Percentiles rank a stretch among this genome's conserved stretches.
phyloP scores from a whole-genome alignment of 2,329 filamentous ascomycete species.

The Corinectria fuckeliana region DNA sequence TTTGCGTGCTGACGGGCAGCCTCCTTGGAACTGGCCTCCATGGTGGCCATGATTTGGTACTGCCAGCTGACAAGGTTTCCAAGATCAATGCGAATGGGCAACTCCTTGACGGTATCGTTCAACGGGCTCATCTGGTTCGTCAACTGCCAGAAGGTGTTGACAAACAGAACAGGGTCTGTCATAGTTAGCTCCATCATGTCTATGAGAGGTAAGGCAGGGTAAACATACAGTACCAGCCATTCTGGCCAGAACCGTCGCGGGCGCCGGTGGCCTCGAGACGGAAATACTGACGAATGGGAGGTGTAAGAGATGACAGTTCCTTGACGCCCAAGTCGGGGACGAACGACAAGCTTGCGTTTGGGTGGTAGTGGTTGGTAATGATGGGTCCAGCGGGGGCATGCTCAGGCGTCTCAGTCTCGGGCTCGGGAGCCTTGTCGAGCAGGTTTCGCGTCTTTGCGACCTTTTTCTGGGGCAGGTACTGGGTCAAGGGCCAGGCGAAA shows the following conservation, averaged over 20 bases:
- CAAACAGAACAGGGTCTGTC: conserved; percentile 77
- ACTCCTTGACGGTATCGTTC: conserved; percentile 83
- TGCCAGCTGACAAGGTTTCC: conserved; percentile 88
- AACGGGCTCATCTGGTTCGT: conserved; percentile 88
- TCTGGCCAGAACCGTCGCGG: conserved; percentile 82
- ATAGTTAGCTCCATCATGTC: conserved; percentile 23
- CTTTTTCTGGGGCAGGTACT: conserved; percentile 93
- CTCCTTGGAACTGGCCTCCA: conserved; percentile 89
- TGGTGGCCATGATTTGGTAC: conserved; percentile 81
- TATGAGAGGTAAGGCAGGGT: background rate
- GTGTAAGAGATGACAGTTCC: conserved; percentile 70
- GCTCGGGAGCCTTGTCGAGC: conserved; percentile 59
- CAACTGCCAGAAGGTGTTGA: conserved; percentile 98
- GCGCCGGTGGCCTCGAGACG: conserved; percentile 81
- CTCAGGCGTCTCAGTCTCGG: conserved; percentile 56
- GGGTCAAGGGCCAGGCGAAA: conserved; percentile 84
- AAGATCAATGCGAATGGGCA: conserved; percentile 84
- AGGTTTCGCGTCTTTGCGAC: conserved; percentile 85
- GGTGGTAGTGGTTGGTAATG: conserved; percentile 89
- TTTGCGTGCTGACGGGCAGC: conserved; percentile 78
- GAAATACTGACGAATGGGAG: conserved; percentile 78
- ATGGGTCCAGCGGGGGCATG: conserved; percentile 67
- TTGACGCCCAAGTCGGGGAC: conserved; percentile 80
- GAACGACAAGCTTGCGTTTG: conserved; percentile 89
- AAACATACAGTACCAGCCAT: conserved; percentile 81